Evolutionary conservation across 164 flowering plant genomes (phyloP).

Genomic region (Echeveria elegans): DNA sequence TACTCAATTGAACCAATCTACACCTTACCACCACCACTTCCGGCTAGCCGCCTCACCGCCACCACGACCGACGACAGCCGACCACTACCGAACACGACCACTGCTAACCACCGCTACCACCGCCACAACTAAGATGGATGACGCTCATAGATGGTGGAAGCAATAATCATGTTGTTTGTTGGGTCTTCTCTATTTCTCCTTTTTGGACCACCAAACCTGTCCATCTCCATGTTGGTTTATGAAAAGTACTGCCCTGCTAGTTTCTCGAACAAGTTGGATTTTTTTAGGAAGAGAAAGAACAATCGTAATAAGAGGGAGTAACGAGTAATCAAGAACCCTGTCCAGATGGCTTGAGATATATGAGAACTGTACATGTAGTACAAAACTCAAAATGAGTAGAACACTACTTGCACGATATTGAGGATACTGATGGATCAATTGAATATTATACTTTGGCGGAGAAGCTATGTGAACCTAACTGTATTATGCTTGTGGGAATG

Average conservation of each 20-base stretch:
- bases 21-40: too few species aligned
- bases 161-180: constrained; percentile 1
- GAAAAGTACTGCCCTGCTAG: not conserved
- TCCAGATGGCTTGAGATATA: not conserved
- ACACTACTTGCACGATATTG: not conserved
- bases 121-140: not conserved
- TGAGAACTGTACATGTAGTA: not conserved
- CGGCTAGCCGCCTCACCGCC: too few species aligned
- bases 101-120: too few species aligned
- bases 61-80: too few species aligned
- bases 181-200: not conserved
- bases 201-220: not conserved
- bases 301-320: too few species aligned
- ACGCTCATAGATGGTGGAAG: not conserved
- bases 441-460: not conserved
- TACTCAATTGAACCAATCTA: too few species aligned
- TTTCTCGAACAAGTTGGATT: not conserved
- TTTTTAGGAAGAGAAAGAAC: too few species aligned
- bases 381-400: not conserved
- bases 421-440: not conserved
- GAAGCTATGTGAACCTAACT: not conserved
- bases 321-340: not conserved
- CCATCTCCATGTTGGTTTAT: not conserved
- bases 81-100: too few species aligned
- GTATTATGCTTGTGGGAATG: not conserved